These are phyloP conservation scores for Geranomyces michiganensis DNA, from an alignment of 192 early-diverging fungal genomes.

Conservation along the genomic window DNA sequence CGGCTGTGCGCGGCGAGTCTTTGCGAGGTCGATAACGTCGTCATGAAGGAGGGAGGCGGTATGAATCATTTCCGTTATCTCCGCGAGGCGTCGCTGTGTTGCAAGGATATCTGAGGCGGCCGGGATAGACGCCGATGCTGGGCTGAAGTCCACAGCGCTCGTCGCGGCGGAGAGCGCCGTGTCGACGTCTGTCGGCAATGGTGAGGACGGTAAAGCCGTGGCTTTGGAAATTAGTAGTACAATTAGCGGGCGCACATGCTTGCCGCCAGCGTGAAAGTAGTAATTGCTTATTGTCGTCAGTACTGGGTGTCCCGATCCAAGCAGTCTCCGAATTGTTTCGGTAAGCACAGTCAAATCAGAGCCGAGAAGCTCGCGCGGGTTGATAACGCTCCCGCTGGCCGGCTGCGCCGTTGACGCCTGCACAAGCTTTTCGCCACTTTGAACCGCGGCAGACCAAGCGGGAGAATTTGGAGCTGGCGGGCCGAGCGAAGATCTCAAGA, in stretches of 20 bases:
- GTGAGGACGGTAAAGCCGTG: constrained; percentile 46
- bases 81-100: constrained; percentile 88
- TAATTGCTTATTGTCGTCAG: constrained; percentile 86
- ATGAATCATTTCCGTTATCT: constrained; percentile 99
- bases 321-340: constrained; percentile 76
- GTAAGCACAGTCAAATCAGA: constrained; percentile 83
- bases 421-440: constrained; percentile 40
- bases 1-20: constrained; percentile 71
- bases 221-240: constrained; percentile 90
- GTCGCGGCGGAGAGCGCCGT: neutral
- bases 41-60: constrained; percentile 95
- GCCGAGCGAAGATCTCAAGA: neutral
- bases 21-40: constrained; percentile 84
- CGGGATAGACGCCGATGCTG: neutral
- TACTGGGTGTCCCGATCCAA: constrained; percentile 89
- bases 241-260: constrained; percentile 90
- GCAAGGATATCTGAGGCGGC: constrained; percentile 64
- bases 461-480: constrained; percentile 17
- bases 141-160: neutral
- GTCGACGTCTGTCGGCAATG: constrained; percentile 3
- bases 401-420: constrained; percentile 41
- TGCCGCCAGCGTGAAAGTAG: constrained; percentile 85
- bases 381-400: constrained; percentile 41
- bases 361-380: constrained; percentile 78
- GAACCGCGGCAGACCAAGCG: constrained; percentile 38